Base-by-base conservation (phyloP, 1,139 yeast species). In the Candida pseudoviswanathii region DNA sequence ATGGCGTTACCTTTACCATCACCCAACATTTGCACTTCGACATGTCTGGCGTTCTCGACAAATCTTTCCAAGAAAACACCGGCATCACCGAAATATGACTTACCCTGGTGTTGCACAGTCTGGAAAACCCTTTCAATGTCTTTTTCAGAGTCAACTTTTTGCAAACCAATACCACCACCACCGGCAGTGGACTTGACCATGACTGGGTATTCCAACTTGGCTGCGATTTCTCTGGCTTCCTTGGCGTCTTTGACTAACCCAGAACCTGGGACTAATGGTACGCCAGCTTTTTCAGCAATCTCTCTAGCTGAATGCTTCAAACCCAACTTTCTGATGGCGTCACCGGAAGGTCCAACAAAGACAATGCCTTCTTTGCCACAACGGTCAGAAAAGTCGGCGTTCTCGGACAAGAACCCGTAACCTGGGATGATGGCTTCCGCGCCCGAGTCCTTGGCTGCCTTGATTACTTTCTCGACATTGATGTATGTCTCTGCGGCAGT, bases 111-210 rank as follows among this genome's bases (percentile, higher is more conserved):
- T 65, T 89, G 88, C 41, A 94, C 98, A 4, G 96, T 86, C 59
- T 83, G 87, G 68, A 90, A 92, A 11, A 92, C 96, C 55, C 87
- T 74, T 69, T 83, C 89, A 54, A 92, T 84, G 52, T 92, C 97
- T 11, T 70, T 82, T 58, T 83, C 89, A 41, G 84, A 79, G 61
- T 91, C 96, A 53, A 92, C 97, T 65, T 91, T 87, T 66, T 91
- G 97, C 60, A 94, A 76, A 56, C 99, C 99, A 62, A 92, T 94
- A 70, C 99, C 99, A 67, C 99, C 99, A 61, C 99, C 99, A 66
- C 99, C 99, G 33, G 98, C 98, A 54, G 98, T 92, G 22, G 96
- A 88, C 70, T 94, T 94, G 48, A 94, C 89, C 98, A 94, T 94
- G 41, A 94, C 82, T 26, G 99, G 98, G 62, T 89, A 94, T 54